Evolutionary conservation across 306 rosid species (phyloP), one percentile per base, ranked within the genome.

Genomic region (Medicago ruthenica): DNA sequence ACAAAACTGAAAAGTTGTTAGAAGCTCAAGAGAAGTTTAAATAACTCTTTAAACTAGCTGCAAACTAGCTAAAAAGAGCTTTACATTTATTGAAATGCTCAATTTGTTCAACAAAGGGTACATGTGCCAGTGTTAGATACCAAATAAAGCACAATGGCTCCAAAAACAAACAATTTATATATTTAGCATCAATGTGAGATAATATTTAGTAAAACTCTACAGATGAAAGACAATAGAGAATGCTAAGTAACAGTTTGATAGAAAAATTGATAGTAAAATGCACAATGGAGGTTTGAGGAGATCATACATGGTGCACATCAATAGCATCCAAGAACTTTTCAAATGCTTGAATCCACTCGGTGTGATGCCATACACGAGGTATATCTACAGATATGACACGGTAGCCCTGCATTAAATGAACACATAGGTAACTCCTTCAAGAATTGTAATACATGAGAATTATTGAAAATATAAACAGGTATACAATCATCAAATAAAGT

Each of bases 281-380:
- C 65, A 41, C 13, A 15, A 57, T 36, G 39, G 70, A 68, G 54
- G 67, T 48, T 71, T 76, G 73, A 67, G 73, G 65, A 70, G 74
- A 76, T 67, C 88, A 86, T 85, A 95, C 99, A 76, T 88, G 97
- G 85, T 95, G 99, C 73, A 95, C 99, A 78, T 95, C 96, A 15
- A 95, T 95, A 70, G 97, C 93, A 92, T 95, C 99, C 91, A 95
- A 87, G 86, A 95, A 95, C 84, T 95, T 95, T 75, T 95, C 99
- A 83, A 95, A 95, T 67, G 96, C 92, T 83, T 85, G 97, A 85
- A 95, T 83, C 99, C 99, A 95, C 78, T 95, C 97, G 15, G 83
- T 84, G 76, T 92, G 92, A 86, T 89, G 86, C 99, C 99, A 95
- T 17, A 95, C 97, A 13, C 96, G 86, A 21, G 99, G 99, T 63